phyloP scores from a whole-genome alignment of 2,329 filamentous ascomycete genomes.

The Sporothrix variecibatus region DNA sequence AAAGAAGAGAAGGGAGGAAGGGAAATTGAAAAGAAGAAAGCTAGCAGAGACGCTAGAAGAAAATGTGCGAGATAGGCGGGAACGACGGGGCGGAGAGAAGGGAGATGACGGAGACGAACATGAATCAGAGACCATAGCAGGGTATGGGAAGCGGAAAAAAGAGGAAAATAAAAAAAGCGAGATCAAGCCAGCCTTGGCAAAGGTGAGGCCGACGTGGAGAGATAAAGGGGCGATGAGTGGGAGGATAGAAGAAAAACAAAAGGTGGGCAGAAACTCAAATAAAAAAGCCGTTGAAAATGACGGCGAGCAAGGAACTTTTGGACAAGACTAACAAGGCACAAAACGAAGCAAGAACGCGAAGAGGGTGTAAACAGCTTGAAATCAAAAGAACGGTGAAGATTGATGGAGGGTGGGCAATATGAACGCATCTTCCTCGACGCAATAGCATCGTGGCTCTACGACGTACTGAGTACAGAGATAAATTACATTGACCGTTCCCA shows the following conservation, averaged over 20 bases:
- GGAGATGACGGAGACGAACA: not conserved
- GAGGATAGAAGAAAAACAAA: not conserved
- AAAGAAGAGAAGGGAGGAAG: not conserved
- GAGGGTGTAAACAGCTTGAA: not conserved
- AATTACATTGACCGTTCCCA: not conserved
- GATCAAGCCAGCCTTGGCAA: not conserved
- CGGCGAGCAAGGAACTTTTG: not conserved
- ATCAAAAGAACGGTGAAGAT: constrained; percentile 11
- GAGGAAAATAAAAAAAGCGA: not conserved
- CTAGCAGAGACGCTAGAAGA: not conserved
- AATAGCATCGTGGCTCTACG: not conserved
- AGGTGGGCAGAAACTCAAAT: not conserved
- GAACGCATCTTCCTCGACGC: not conserved
- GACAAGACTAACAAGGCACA: not conserved
- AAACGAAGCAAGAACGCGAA: not conserved
- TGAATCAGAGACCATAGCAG: not conserved
- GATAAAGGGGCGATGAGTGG: not conserved
- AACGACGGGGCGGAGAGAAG: not conserved
- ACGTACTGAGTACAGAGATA: not conserved
- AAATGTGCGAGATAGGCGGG: constrained; percentile 5
- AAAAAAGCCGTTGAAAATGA: not conserved
- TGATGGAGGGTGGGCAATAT: not conserved
- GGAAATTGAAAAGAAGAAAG: not conserved
- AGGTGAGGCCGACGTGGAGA: not conserved
- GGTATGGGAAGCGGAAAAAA: not conserved